These are phyloP conservation scores for Calonectria naviculata DNA, from an alignment of 2,329 filamentous ascomycete genomes.

Conservation along the genomic window DNA sequence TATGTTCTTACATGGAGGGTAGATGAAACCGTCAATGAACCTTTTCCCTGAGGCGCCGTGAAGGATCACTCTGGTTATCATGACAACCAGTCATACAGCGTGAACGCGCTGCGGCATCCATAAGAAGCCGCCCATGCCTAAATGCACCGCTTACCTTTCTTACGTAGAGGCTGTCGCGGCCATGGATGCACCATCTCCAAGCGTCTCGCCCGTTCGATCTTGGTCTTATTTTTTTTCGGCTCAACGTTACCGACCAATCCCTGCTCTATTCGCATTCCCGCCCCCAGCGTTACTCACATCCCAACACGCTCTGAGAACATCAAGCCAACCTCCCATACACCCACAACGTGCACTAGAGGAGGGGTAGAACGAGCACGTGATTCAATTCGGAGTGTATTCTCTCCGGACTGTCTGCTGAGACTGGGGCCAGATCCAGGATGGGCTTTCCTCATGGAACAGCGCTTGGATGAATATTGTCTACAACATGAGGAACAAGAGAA, in stretches of 20 bases:
- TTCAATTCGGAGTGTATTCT: conserved; percentile 5
- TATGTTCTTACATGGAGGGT: neutral
- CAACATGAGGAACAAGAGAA: neutral
- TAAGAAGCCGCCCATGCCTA: neutral
- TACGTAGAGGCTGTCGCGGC: conserved; percentile 14
- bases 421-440: neutral
- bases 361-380: neutral
- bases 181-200: neutral
- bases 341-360: neutral
- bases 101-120: neutral
- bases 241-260: neutral
- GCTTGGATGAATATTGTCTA: neutral
- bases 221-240: neutral
- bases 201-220: neutral
- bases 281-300: neutral
- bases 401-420: neutral
- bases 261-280: neutral
- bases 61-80: neutral
- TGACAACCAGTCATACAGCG: neutral
- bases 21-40: neutral
- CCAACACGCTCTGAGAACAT: neutral
- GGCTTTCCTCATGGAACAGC: neutral
- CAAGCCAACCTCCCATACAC: conserved; percentile 2
- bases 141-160: neutral
- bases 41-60: too few relatives aligned